Base-by-base conservation (phyloP, 495 filamentous ascomycete genomes). In the Oidiodendron maius region DNA sequence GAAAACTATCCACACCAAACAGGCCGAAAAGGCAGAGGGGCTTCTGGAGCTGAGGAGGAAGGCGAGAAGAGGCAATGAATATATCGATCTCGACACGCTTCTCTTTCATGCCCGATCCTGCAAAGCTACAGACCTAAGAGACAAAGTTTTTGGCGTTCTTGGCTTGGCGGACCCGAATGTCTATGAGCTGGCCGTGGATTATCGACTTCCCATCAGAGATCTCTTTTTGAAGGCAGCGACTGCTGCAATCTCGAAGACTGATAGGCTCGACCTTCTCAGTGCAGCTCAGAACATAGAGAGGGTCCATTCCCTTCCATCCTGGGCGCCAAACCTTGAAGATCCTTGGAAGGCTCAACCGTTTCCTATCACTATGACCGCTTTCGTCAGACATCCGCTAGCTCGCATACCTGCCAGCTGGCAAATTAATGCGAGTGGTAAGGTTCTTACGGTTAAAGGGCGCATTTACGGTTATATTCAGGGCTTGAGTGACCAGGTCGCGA, bases 111-210 rank as follows among this genome's bases (percentile, higher is more conserved):
- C 44, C 6, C 4, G 44, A 16, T 15, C 28, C 22, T 35, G 28
- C 32, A 23, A 46, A 5, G 44, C 44, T 21, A 46, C 44, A 4
- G 44, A 46, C 16, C 4, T 22, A 9, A 12, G 44, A 28, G 44
- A 46, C 44, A 46, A 35, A 17, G 44, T 46, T 10, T 46, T 46
- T 17, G 18, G 28, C 3, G 20, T 46, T 15, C 20, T 46, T 10
- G 20, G 42, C 6, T 10, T 44, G 3, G 42, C 15, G 8, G 25
- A 44, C 21, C 42, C 42, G 42, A 44, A 16, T 4, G n/a, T 44
- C 15, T 44, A 44, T 30, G 12, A 10, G 4, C 26, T 44, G 10
- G 21, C 5, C 4, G 13, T 26, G 3, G 42, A 44, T 16, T 44
- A 44, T 32, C 3, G 42, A 44, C 23, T 28, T n/a, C 3, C 5